A percentile compares a stretch with the other conserved stretches of the same genome.
These are phyloP conservation scores for Kwoniella heveanensis DNA, from an alignment of 768 basidiomycete species.

Conservation along the genomic window DNA sequence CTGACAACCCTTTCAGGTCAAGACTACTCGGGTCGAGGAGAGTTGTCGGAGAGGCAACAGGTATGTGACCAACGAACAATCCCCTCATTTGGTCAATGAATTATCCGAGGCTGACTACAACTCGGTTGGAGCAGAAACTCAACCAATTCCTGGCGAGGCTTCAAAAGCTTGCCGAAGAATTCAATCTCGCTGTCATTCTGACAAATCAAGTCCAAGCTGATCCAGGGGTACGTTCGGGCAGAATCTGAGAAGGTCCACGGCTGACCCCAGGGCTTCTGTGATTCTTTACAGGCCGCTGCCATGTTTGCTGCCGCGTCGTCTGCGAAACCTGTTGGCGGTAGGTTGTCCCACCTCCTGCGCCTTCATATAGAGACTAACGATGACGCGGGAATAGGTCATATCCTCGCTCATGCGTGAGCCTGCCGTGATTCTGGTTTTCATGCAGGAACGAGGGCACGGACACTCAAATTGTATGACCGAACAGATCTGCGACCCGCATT, in stretches of 20 bases:
- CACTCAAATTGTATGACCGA: neutral
- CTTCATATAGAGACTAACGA: no score
- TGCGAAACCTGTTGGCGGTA: constrained; percentile 72
- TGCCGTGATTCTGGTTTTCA: neutral
- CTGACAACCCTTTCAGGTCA: constrained; percentile 57
- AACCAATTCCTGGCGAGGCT: constrained; percentile 89
- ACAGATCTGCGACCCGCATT: constrained; percentile 54
- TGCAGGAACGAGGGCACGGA: no score
- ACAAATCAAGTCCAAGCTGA: constrained; percentile 91
- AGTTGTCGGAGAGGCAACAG: constrained; percentile 90
- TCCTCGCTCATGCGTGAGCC: constrained; percentile 54
- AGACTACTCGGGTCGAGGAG: constrained; percentile 90
- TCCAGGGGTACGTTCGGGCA: constrained; percentile 70
- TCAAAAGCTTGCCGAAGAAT: constrained; percentile 80
- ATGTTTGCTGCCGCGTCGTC: constrained; percentile 88
- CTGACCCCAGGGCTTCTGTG: no score
- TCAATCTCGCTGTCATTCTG: constrained; percentile 73
- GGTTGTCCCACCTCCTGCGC: no score
- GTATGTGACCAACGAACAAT: constrained; percentile 53
- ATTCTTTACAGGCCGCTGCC: constrained; percentile 42
- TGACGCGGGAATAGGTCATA: constrained; percentile 40
- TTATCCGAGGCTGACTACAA: no score
- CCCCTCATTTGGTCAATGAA: no score
- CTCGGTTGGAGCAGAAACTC: constrained; percentile 61
- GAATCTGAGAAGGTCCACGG: neutral